Conservation (phyloP, 768 basidiomycete species). For the Ramaria sp. region DNA sequence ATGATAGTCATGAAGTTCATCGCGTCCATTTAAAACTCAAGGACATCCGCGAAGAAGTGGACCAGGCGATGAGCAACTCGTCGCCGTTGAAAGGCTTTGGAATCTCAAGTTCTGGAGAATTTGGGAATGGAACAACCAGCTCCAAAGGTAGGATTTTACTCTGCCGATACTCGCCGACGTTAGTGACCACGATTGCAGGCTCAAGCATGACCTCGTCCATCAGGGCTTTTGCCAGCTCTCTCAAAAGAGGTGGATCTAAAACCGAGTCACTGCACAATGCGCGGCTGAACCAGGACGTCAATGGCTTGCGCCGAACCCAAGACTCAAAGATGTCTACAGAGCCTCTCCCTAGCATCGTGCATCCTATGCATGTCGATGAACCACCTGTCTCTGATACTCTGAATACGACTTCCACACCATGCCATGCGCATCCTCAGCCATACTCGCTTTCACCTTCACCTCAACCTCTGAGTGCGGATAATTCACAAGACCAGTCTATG, state of each 20-base stretch:
- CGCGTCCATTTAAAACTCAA: conserved; percentile 18
- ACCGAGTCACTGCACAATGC: conserved; percentile 19
- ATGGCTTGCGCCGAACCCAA: neutral
- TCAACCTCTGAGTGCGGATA: neutral
- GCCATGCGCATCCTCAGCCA: neutral
- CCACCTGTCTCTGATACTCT: conserved; percentile 23
- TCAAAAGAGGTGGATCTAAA: conserved; percentile 40
- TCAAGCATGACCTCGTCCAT: conserved; percentile 51
- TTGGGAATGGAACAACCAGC: conserved; percentile 42
- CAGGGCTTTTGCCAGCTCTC: conserved; percentile 62
- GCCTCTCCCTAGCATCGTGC: neutral
- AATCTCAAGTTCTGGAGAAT: conserved; percentile 30
- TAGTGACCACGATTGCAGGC: neutral
- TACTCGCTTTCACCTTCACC: neutral
- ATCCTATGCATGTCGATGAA: conserved; percentile 4
- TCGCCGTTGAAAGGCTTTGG: conserved; percentile 2
- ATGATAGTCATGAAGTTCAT: conserved; percentile 6
- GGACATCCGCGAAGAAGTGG: conserved; percentile 51
- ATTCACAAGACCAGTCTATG: conserved; percentile 9
- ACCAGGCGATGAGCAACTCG: conserved; percentile 16
- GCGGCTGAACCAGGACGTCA: neutral
- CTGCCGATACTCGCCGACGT: neutral
- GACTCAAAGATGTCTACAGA: conserved; percentile 1
- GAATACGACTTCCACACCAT: conserved; percentile 3
- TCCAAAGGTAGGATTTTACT: conserved; percentile 44